These are phyloP conservation scores for Pseudozyma sp. DNA, from an alignment of 1,284 basidiomycete genomes.

Conservation along the genomic window DNA sequence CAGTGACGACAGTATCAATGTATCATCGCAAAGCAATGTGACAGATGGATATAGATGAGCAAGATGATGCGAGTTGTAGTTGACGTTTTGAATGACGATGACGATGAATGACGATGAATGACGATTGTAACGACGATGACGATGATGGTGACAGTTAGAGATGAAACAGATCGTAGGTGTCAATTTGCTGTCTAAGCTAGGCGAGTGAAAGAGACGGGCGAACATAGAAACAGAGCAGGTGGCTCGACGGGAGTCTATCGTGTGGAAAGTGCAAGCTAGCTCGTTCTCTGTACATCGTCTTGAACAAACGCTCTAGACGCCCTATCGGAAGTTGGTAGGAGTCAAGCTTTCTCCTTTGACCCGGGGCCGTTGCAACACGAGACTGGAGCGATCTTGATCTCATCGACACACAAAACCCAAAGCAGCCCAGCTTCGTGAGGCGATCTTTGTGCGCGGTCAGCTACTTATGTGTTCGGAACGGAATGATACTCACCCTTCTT, in stretches of 20 bases:
- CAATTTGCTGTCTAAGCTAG: conserved; percentile 28
- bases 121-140: neutral
- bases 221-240: neutral
- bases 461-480: too few relatives aligned
- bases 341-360: conserved; percentile 31
- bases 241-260: too few relatives aligned
- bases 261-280: too few relatives aligned
- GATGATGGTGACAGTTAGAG: conserved; percentile 7
- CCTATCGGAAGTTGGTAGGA: too few relatives aligned
- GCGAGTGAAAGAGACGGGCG: neutral
- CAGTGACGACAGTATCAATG: conserved; percentile 15
- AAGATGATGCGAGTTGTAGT: conserved; percentile 6
- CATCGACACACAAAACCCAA: neutral
- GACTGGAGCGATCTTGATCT: conserved; percentile 26
- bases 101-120: too few relatives aligned
- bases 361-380: neutral
- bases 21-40: conserved; percentile 2
- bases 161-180: conserved; percentile 15
- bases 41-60: conserved; percentile 8
- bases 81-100: too few relatives aligned
- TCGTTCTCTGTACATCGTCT: too few relatives aligned
- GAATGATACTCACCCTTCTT: conserved; percentile 88
- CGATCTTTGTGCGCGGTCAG: neutral
- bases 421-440: neutral
- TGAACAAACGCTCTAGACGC: too few relatives aligned